Evolutionary conservation across 148 eudicot genomes (phyloP).

Genomic region (Heliamphora exappendiculata): DNA sequence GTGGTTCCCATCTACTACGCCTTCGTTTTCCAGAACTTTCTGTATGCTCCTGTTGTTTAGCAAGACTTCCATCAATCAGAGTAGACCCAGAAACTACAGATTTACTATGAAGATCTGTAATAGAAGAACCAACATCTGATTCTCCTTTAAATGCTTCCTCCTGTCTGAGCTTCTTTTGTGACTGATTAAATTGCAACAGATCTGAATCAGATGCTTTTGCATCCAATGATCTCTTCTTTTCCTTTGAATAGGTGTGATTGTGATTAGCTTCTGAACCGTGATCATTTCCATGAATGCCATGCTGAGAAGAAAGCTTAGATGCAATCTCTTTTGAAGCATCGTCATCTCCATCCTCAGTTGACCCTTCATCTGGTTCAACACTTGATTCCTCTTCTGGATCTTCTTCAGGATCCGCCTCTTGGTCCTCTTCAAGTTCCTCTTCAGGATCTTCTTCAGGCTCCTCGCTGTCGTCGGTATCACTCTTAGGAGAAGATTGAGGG

Average conservation of each 20-base stretch:
- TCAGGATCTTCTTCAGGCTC: slow-evolving; percentile 11
- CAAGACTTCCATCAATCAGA: slow-evolving; percentile 1
- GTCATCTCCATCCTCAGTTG: slow-evolving; percentile 6
- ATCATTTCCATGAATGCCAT: not conserved
- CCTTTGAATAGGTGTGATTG: not conserved
- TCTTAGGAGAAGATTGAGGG: slow-evolving; percentile 7
- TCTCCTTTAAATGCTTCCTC: slow-evolving; percentile 13
- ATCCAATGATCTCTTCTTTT: slow-evolving; percentile 11
- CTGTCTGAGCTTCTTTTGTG: slow-evolving; percentile 11
- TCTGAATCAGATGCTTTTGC: not conserved
- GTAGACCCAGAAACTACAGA: slow-evolving; percentile 3
- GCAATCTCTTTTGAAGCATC: not conserved
- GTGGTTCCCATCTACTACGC: slow-evolving; percentile 19
- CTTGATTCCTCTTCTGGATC: slow-evolving; percentile 13
- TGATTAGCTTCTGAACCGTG: slow-evolving; percentile 1
- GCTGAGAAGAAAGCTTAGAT: not conserved
- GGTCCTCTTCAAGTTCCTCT: slow-evolving; percentile 12
- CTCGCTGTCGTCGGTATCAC: not conserved
- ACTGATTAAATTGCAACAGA: not conserved
- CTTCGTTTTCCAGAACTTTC: slow-evolving; percentile 18
- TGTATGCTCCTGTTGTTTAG: slow-evolving; percentile 1
- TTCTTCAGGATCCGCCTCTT: slow-evolving; percentile 18
- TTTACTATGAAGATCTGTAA: slow-evolving; percentile 1
- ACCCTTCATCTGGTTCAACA: slow-evolving; percentile 11
- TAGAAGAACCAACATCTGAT: not conserved